Evolutionary conservation across 2,329 filamentous ascomycete genomes (phyloP), one percentile per base, ranked within the genome.

Genomic region (Alternaria triticina): DNA sequence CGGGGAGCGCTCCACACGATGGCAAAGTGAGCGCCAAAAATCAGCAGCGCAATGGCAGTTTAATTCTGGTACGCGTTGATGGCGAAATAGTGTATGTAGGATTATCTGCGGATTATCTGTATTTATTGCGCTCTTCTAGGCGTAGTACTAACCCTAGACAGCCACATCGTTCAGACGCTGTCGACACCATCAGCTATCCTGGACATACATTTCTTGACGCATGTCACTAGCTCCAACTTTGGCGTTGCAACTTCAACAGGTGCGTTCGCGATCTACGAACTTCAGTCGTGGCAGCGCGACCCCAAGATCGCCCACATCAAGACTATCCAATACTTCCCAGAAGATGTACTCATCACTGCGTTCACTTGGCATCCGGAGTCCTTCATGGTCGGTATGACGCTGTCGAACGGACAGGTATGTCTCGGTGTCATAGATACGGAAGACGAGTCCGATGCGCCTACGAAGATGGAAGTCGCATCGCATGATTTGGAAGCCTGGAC

Each of bases 221-320:
- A 68, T 15, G 66, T 72, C 4, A 88, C 87, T 1, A 74, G 55
- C 79, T 54, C 84, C 28, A 81, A 91, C 4, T 85, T 97, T 57
- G 93, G 89, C 10, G 88, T 90, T 4, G 92, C 93, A 9, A 92
- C 91, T 1, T 97, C 93, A 65, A 92, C 91, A 1, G 92, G 91
- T 0, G 85, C 86, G 0, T 81, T 96, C 12, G 86, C 86, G 1
- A 83, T 95, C 54, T 93, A 90, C 78, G 83, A 77, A 67, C 80
- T 90, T 33, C 65, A 51, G 54, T 65, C 56, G 12, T 64, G 65
- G 52, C 43, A 66, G 23, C 36, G 56, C 4, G 45, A 62, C 23
- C 66, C 71, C 13, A 62, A 61, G 9, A 70, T 72, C 4, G 61
- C 63, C 30, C 71, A 73, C 49, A 63, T 83, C n/a, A 79, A 75